phyloP scores from a whole-genome alignment of 768 basidiomycete genomes.

The Albatrellus ellisii region DNA sequence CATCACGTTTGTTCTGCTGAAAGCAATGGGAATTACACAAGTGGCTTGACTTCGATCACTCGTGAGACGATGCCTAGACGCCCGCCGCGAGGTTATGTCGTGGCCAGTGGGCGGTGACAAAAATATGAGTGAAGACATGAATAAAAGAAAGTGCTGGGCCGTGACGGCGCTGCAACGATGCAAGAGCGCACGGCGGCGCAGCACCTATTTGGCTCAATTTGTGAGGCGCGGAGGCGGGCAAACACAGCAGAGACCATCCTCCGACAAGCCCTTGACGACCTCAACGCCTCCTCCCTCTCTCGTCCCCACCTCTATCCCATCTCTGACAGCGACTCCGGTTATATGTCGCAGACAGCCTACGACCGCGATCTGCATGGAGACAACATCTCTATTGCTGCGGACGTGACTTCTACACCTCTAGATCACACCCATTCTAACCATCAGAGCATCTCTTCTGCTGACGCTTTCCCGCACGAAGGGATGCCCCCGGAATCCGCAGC shows the following conservation, averaged over 20 bases:
- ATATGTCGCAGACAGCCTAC: conserved; percentile 7
- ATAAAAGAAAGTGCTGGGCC: background rate
- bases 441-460: background rate
- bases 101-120: too few species aligned
- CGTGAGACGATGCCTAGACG: too few species aligned
- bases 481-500: conserved; percentile 2
- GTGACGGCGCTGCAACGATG: background rate
- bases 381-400: background rate
- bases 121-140: background rate
- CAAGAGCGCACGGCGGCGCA: background rate
- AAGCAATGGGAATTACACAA: background rate
- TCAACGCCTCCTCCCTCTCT: background rate
- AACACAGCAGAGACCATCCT: background rate
- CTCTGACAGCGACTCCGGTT: conserved; percentile 1
- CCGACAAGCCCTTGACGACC: conserved; percentile 2
- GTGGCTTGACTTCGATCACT: background rate
- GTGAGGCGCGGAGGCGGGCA: background rate
- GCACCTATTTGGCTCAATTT: conserved; percentile 4
- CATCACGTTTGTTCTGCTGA: background rate
- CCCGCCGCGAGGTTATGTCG: too few species aligned
- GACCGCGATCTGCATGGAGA: too few species aligned
- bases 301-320: background rate
- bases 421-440: conserved; percentile 1
- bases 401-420: background rate
- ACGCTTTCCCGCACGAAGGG: too few species aligned